Evolutionary conservation across 306 rosid species (phyloP).

Genomic region (Bauhinia variegata): DNA sequence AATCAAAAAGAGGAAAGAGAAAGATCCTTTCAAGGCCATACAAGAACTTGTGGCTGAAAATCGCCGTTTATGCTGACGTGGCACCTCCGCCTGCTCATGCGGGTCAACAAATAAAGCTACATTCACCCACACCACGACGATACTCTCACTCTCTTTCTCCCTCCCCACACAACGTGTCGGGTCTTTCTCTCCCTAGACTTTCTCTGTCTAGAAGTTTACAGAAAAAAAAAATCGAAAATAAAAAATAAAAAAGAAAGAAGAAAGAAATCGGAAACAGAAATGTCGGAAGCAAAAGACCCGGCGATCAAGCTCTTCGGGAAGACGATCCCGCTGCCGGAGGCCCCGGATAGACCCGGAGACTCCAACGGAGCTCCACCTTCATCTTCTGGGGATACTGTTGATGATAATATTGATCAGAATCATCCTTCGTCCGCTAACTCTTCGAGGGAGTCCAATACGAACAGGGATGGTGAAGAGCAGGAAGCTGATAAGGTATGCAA

Average conservation of each 20-base stretch:
- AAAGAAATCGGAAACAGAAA: conserved; percentile 23
- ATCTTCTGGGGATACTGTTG: conserved; percentile 17
- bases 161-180: conserved; percentile 41
- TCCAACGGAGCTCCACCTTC: conserved; percentile 17
- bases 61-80: conserved; percentile 34
- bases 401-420: conserved; percentile 28
- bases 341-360: conserved; percentile 17
- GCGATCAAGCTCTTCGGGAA: conserved; percentile 78
- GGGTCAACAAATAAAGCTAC: conserved; percentile 21
- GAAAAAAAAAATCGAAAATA: conserved; percentile 7
- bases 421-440: conserved; percentile 36
- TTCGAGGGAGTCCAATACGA: conserved; percentile 31
- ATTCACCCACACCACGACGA: no score
- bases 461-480: conserved; percentile 40
- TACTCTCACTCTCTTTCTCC: conserved; percentile 21
- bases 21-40: conserved; percentile 42
- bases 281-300: conserved; percentile 60
- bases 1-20: conserved; percentile 37
- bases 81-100: conserved; percentile 40
- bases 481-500: conserved; percentile 32
- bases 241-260: background rate
- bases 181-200: background rate
- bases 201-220: conserved; percentile 25
- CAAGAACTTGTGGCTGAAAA: conserved; percentile 42
- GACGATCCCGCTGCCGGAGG: conserved; percentile 65